Evolutionary conservation across 225 moss, liverwort and hornwort genomes (phyloP), one percentile per base, ranked within the genome.

Genomic region (Bryoerythrophyllum caledonicum): DNA sequence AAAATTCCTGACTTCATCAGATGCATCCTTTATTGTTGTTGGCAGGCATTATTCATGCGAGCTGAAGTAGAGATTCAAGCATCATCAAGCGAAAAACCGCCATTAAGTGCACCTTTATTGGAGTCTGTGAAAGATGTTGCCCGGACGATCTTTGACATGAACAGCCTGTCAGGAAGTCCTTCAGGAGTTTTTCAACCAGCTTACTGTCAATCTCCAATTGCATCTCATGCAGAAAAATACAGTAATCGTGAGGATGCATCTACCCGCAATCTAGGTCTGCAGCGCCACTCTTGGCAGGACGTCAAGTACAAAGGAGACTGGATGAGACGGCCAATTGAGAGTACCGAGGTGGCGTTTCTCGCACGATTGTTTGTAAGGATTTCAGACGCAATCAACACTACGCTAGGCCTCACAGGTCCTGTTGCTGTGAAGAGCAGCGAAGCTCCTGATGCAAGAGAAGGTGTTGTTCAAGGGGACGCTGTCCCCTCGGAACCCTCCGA

Each of bases 281-380:
- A 90, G 76, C 89, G 89, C 35, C 89, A 90, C 71, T 90, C 89
- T 65, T 90, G 89, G 89, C 82, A 84, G 74, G 89, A 90, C 71
- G 87, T 90, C 59, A 90, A 83, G 74, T 90, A 87, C 40, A 87
- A 59, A 65, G 89, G 89, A 60, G 89, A 90, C 43, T 90, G 89
- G 89, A 90, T 90, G 89, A 85, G 82, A 78, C 80, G 89, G 21
- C 89, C 89, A 3, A 90, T 90, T 17, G 89, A 90, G 80, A 87
- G 86, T 55, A 86, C 84, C 0, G 89, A 90, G 68, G 79, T 90
- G 64, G 76, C 84, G 16, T 83, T 82, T 54, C 85, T 90, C 52
- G 89, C 84, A 28, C 82, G 89, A 25, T 59, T 85, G 48, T 80
- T 83, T 35, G 87, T 90, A 19, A 80, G 74, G 43, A 67, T 87